Percentiles rank a stretch among this genome's conserved stretches.
These are phyloP conservation scores for Termitomyces sp. DNA, from an alignment of 768 basidiomycete species.

Conservation along the genomic window DNA sequence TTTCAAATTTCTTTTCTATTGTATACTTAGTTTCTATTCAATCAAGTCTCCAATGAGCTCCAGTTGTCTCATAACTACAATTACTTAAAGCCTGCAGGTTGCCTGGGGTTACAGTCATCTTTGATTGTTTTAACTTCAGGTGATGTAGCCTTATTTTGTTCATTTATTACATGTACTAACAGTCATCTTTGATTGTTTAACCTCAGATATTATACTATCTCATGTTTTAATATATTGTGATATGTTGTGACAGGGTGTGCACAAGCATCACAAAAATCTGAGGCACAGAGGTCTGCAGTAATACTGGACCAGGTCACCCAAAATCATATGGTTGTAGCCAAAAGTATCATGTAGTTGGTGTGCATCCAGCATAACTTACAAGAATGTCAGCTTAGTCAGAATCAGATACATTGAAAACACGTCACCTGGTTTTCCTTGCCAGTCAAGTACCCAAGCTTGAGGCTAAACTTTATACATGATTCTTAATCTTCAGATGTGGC, in stretches of 20 bases:
- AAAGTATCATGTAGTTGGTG: constrained; percentile 78
- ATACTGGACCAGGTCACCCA: constrained; percentile 64
- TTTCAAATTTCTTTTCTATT: too few relatives aligned
- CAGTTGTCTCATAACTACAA: too few relatives aligned
- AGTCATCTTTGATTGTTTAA: too few relatives aligned
- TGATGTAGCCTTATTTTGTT: too few relatives aligned
- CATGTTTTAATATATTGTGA: too few relatives aligned
- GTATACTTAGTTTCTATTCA: too few relatives aligned
- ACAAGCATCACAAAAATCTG: constrained; percentile 89
- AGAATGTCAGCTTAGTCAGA: neutral
- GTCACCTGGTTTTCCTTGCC: constrained; percentile 79
- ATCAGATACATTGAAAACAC: constrained; percentile 3
- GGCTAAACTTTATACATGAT: constrained; percentile 67
- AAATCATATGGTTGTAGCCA: constrained; percentile 87
- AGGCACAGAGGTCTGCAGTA: constrained; percentile 69
- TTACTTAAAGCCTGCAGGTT: too few relatives aligned
- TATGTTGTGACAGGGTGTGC: constrained; percentile 31
- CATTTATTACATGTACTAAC: too few relatives aligned
- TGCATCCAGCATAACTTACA: constrained; percentile 78
- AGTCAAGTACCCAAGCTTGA: constrained; percentile 82
- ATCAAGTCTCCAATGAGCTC: too few relatives aligned
- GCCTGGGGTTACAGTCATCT: too few relatives aligned
- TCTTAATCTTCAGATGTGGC: constrained; percentile 65
- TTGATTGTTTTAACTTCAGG: too few relatives aligned
- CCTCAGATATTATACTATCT: too few relatives aligned